These are phyloP conservation scores for Scenedesmus sp. DNA, from an alignment of 163 green algal genomes.

Conservation along the genomic window DNA sequence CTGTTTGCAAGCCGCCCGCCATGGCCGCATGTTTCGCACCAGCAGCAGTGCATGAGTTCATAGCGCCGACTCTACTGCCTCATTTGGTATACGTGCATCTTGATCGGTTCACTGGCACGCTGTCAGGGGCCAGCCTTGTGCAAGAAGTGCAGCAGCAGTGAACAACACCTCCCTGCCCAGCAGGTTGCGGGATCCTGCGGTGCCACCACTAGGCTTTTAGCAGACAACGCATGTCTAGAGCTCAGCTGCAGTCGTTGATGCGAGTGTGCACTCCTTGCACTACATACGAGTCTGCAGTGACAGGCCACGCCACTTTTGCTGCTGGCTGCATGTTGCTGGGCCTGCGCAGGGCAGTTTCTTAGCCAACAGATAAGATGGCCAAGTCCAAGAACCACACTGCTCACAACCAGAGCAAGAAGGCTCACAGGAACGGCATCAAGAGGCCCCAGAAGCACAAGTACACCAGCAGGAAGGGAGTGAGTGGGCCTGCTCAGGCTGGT, in stretches of 20 bases:
- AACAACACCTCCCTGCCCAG: background rate
- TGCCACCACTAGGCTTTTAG: background rate
- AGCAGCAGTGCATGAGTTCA: background rate
- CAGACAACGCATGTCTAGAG: background rate
- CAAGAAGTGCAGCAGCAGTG: background rate
- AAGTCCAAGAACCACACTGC: constrained; percentile 97
- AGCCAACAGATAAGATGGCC: constrained; percentile 72
- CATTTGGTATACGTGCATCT: background rate
- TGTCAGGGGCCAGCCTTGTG: background rate
- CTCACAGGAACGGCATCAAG: constrained; percentile 97
- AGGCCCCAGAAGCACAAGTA: constrained; percentile 94
- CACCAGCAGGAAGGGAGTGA: constrained; percentile 88
- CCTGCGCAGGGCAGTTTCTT: background rate
- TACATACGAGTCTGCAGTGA: background rate
- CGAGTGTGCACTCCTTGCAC: background rate
- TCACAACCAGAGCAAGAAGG: constrained; percentile 97
- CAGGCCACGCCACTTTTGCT: background rate
- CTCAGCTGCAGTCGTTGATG: background rate
- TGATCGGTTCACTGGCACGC: background rate
- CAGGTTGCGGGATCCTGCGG: background rate
- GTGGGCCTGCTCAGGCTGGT: constrained; percentile 34
- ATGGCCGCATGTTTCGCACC: background rate
- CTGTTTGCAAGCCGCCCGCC: background rate
- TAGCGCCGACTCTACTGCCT: background rate
- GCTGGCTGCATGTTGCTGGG: background rate